A percentile compares a stretch with the other conserved stretches of the same genome.
Conservation (phyloP, 352 stramenopile genomes). For the Pythium brachiatum region DNA sequence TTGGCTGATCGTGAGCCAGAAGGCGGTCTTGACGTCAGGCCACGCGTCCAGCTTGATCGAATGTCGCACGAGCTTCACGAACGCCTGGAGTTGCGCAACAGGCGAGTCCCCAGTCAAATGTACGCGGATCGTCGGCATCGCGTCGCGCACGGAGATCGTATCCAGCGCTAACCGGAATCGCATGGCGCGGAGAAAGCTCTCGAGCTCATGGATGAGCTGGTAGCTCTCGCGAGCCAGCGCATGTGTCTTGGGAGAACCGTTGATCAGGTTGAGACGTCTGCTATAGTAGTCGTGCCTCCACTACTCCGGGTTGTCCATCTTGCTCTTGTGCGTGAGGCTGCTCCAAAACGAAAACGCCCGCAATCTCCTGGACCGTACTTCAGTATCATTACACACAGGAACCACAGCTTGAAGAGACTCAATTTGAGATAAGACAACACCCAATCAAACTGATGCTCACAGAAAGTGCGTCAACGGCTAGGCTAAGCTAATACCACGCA, state of each 20-base stretch:
- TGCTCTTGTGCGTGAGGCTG: too few species aligned
- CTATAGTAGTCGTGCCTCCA: too few species aligned
- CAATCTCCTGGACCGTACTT: too few species aligned
- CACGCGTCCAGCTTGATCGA: constrained; percentile 1
- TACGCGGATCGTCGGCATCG: background rate
- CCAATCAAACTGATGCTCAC: too few species aligned
- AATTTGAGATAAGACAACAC: too few species aligned
- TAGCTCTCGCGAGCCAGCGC: background rate
- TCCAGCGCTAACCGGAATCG: background rate
- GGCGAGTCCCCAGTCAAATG: background rate
- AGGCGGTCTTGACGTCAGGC: constrained; percentile 10
- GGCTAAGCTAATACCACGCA: too few species aligned
- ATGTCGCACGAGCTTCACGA: background rate
- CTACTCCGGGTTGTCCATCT: too few species aligned
- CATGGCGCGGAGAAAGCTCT: too few species aligned
- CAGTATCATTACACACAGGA: too few species aligned
- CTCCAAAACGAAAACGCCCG: too few species aligned
- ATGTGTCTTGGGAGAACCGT: background rate
- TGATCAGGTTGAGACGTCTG: background rate
- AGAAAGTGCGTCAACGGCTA: too few species aligned
- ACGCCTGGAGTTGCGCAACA: background rate
- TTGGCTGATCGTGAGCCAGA: background rate
- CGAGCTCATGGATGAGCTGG: background rate
- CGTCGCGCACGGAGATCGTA: background rate
- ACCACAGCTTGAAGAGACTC: too few species aligned